phyloP scores from a whole-genome alignment of 2,329 filamentous ascomycete species.

The Talaromyces sp. region DNA sequence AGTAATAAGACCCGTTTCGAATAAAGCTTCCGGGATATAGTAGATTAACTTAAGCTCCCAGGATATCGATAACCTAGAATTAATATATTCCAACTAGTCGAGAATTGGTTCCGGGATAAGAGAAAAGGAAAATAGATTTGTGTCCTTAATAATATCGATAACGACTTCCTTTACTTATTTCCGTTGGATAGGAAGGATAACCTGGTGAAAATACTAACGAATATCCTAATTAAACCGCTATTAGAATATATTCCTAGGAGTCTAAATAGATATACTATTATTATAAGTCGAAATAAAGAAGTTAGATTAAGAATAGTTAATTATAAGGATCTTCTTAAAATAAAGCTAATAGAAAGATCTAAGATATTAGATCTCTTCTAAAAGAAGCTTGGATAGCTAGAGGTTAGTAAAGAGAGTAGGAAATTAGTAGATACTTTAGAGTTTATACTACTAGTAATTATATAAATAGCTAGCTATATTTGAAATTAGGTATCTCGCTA shows the following conservation, averaged over 20 bases:
- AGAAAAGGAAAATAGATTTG: constrained; percentile 26
- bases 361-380: constrained; percentile 29
- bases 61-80: constrained; percentile 32
- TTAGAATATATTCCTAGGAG: constrained; percentile 22
- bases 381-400: constrained; percentile 24
- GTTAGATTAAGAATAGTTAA: constrained; percentile 12
- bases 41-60: constrained; percentile 32
- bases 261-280: constrained; percentile 17
- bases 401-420: not conserved
- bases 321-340: constrained; percentile 13
- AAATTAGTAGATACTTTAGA: constrained; percentile 21
- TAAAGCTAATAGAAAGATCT: constrained; percentile 26
- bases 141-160: constrained; percentile 31
- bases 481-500: constrained; percentile 2
- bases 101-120: constrained; percentile 23
- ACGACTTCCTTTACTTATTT: constrained; percentile 17
- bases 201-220: not conserved
- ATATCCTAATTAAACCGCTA: constrained; percentile 1
- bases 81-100: constrained; percentile 35
- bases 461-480: constrained; percentile 29
- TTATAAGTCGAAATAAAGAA: constrained; percentile 18
- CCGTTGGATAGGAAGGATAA: not conserved
- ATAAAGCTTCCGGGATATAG: constrained; percentile 40
- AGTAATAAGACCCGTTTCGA: constrained; percentile 30
- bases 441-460: constrained; percentile 32